phyloP scores from a whole-genome alignment of 176 grass and related monocot genomes.

The Triticum turgidum region DNA sequence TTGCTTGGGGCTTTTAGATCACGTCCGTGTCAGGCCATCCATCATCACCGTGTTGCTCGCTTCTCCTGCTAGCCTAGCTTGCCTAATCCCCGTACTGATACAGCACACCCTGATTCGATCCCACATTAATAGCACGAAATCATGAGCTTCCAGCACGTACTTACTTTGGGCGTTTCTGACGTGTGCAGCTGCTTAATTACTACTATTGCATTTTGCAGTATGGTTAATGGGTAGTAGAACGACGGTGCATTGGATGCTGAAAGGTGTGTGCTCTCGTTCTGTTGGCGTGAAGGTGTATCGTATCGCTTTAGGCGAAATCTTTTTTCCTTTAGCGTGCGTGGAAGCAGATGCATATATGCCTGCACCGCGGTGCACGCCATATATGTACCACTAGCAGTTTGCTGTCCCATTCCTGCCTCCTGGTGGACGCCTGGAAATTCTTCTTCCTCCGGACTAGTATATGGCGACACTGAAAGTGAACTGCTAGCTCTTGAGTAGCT shows the following conservation, averaged over 20 bases:
- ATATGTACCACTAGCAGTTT: background rate
- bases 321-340: background rate
- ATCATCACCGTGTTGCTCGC: background rate
- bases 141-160: background rate
- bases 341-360: constrained; percentile 1
- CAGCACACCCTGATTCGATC: background rate
- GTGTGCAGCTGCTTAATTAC: background rate
- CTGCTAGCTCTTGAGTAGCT: background rate
- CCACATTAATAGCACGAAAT: background rate
- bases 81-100: background rate
- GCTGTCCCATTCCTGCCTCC: background rate
- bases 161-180: background rate
- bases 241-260: background rate
- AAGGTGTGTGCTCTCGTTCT: background rate
- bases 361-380: background rate
- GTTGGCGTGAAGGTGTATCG: background rate
- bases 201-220: background rate
- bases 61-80: background rate
- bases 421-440: background rate
- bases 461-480: background rate
- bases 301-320: background rate
- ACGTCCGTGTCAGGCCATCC: background rate
- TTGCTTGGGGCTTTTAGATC: background rate
- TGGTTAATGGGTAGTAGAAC: background rate
- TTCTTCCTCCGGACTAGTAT: background rate